A percentile compares a stretch with the other conserved stretches of the same genome.
These are phyloP conservation scores for Komagataella phaffii DNA, from an alignment of 805 yeast genomes.

Conservation along the genomic window DNA sequence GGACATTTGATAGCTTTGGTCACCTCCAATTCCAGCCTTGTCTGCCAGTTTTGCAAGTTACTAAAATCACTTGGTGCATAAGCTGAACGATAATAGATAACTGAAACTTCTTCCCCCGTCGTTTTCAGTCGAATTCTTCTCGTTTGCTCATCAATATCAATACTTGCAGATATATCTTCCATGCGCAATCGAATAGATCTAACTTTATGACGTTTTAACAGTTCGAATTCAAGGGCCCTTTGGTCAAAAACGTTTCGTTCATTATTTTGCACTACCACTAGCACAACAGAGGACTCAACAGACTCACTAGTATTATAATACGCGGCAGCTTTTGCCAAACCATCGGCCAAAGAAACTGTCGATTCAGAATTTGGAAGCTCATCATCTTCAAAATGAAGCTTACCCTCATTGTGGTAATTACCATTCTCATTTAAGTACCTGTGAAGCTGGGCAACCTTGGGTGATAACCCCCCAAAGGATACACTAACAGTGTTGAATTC, in stretches of 20 bases:
- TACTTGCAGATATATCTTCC: slow-evolving; percentile 34
- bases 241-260: slow-evolving; percentile 93
- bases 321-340: slow-evolving; percentile 52
- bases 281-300: slow-evolving; percentile 33
- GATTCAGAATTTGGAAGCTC: slow-evolving; percentile 58
- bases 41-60: slow-evolving; percentile 58
- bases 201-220: slow-evolving; percentile 42
- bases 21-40: slow-evolving; percentile 59
- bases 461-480: slow-evolving; percentile 83
- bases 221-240: slow-evolving; percentile 62
- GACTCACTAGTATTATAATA: slow-evolving; percentile 29
- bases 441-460: slow-evolving; percentile 71
- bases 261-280: slow-evolving; percentile 70
- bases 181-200: slow-evolving; percentile 56
- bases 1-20: slow-evolving; percentile 87
- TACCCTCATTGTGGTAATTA: slow-evolving; percentile 28
- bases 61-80: slow-evolving; percentile 77
- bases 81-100: slow-evolving; percentile 84
- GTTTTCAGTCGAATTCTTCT: slow-evolving; percentile 38
- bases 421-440: slow-evolving; percentile 47
- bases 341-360: slow-evolving; percentile 43
- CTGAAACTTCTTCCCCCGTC: slow-evolving; percentile 62
- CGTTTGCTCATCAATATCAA: slow-evolving; percentile 23
- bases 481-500: slow-evolving; percentile 95
- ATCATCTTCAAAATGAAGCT: slow-evolving; percentile 24